Percentiles rank a stretch among this genome's conserved stretches.
Conservation (phyloP, 78 protist genomes). For the Bodo saltans region DNA sequence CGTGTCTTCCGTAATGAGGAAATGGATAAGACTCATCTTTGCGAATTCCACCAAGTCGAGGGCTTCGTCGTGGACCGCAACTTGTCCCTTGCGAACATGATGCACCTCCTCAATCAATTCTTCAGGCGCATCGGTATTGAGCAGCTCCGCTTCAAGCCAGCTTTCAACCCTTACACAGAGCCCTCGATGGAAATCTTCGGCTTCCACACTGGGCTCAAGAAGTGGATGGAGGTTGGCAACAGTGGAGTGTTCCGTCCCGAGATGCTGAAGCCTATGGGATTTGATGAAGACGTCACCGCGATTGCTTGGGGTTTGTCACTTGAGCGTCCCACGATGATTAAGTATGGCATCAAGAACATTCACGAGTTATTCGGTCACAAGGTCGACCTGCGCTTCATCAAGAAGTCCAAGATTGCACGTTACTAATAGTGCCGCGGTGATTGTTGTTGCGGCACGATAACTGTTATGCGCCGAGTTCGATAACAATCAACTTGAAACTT, state of each 20-base stretch:
- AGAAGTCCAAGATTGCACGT: not conserved
- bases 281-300: constrained; percentile 87
- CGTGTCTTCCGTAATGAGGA: constrained; percentile 99
- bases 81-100: constrained; percentile 85
- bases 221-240: constrained; percentile 87
- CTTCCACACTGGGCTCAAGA: constrained; percentile 60
- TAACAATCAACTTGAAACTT: too few species aligned
- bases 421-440: too few species aligned
- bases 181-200: constrained; percentile 98
- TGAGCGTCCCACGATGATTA: constrained; percentile 97
- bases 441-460: too few species aligned
- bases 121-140: constrained; percentile 71
- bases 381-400: constrained; percentile 54
- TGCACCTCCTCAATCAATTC: constrained; percentile 86
- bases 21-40: constrained; percentile 97
- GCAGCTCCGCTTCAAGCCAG: constrained; percentile 89
- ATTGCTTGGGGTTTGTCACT: constrained; percentile 95
- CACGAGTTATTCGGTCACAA: constrained; percentile 94
- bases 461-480: too few species aligned
- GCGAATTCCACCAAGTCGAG: constrained; percentile 98
- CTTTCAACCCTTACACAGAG: constrained; percentile 99
- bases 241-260: constrained; percentile 96
- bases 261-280: constrained; percentile 98
- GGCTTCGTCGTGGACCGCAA: constrained; percentile 88
- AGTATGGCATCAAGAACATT: constrained; percentile 80